phyloP scores from a whole-genome alignment of 2,329 filamentous ascomycete species.

The Arthroderma sp. region DNA sequence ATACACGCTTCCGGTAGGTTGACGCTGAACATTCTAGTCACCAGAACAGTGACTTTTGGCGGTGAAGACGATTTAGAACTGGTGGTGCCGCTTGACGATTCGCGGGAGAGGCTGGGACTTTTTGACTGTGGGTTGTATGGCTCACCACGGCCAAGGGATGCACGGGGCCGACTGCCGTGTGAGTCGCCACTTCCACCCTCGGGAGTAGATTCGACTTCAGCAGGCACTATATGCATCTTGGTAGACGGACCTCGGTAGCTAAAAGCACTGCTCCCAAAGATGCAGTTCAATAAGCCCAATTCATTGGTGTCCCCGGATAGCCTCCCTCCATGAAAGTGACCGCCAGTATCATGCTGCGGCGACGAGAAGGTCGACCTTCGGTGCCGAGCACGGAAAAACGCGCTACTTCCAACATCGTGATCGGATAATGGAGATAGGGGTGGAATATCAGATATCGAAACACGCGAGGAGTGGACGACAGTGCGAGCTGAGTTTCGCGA shows the following conservation, averaged over 20 bases:
- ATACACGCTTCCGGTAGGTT: slow-evolving; percentile 35
- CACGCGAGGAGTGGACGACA: slow-evolving; percentile 19
- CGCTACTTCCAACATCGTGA: slow-evolving; percentile 21
- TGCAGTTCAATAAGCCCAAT: slow-evolving; percentile 42
- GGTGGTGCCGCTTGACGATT: slow-evolving; percentile 15
- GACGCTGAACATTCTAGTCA: slow-evolving; percentile 48
- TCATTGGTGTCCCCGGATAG: slow-evolving; percentile 37
- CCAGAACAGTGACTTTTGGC: slow-evolving; percentile 39
- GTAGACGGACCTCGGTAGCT: slow-evolving; percentile 47
- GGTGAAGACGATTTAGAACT: slow-evolving; percentile 13
- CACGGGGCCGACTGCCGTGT: slow-evolving; percentile 13
- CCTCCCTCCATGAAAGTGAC: slow-evolving; percentile 18
- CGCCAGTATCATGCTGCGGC: slow-evolving; percentile 20
- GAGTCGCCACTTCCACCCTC: slow-evolving; percentile 11
- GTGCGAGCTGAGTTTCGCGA: slow-evolving; percentile 22
- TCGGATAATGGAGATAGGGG: slow-evolving; percentile 4
- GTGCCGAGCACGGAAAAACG: slow-evolving; percentile 29
- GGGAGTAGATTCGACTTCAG: slow-evolving; percentile 23
- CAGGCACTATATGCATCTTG: slow-evolving; percentile 45
- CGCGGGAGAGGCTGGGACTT: slow-evolving; percentile 13
- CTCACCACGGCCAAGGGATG: slow-evolving; percentile 14
- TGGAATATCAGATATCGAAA: slow-evolving; percentile 17
- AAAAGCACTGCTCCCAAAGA: slow-evolving; percentile 47
- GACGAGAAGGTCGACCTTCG: slow-evolving; percentile 33
- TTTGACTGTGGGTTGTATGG: slow-evolving; percentile 22